Base-by-base conservation (phyloP, 495 filamentous ascomycete species). In the Amorphotheca resinae region DNA sequence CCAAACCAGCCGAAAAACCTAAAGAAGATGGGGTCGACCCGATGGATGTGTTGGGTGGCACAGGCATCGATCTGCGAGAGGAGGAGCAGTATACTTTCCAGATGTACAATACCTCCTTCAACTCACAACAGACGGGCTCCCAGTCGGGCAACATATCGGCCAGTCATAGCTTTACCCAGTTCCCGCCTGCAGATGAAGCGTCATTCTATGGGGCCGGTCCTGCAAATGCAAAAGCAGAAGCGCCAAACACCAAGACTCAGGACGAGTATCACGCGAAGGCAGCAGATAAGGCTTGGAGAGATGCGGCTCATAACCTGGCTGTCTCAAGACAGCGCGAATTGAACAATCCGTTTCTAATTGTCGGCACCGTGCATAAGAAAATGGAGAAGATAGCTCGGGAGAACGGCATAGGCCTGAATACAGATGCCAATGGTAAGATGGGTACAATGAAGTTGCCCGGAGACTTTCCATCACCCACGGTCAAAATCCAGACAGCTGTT, bases 21-120 rank as follows among this genome's bases (percentile, higher is more conserved):
- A 86, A 85, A 59, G 74, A 80, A 30, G 73, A 78, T 33, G 76
- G 84, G 42, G 64, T 69, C 35, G 70, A 73, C 28, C 65, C 86
- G 38, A 79, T 73, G 36, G 87, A 95, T 66, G 78, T 87, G 35
- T 56, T 94, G 44, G 72, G 74, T 22, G 79, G 75, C 23, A 82
- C 85, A 17, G 87, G 84, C 38, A 80, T 95, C 44, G 82, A 94
- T 65, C 64, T 93, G 1, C 74, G 74, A 39, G 85, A 81, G 55
- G 87, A 95, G 56, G 84, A 89, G 48, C 79, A 82, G 31, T 77
- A 56, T 31, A 41, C 42, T 14, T 49, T 52, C 21, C 57, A 46
- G 14, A 42, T 58, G 31, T 44, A 44, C 16, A 49, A 42, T 33
- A 51, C 37, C 14, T 61, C 59, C 5, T 65, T 69, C 65, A 52